Evolutionary conservation across 2,329 filamentous ascomycete species (phyloP), one percentile per base, ranked within the genome.

Genomic region (Malbranchea zuffiana): DNA sequence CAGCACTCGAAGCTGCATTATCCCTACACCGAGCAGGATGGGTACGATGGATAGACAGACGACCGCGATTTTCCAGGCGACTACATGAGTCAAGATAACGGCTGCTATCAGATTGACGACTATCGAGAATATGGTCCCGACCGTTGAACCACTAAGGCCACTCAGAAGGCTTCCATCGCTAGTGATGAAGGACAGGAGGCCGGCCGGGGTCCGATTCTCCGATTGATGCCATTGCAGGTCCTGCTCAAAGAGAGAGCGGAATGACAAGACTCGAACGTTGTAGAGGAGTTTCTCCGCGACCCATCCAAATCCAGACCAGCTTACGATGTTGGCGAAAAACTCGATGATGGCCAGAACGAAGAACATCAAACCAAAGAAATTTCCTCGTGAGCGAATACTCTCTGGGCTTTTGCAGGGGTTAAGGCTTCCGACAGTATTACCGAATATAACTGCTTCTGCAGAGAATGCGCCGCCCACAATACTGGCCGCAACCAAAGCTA

Each of bases 21-120:
- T 69, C 0, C 81, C 80, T 0, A 78, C 70, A 1, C 75, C 75
- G 0, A 86, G 65, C 4, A 84, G 69, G 6, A 85, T 58, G 0
- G 81, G 82, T 0, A 85, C 74, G 6, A 74, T 67, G 0, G 79
- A 70, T 4, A 86, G 64, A 37, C 78, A 79, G 3, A 86, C 80
- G 10, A 86, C 59, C 0, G 80, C 80, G 43, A 86, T 82, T 50
- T 75, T 80, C 82, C 81, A 86, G 2, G 78, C 78, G 31, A 86
- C 66, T 29, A 83, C 73, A 44, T 82, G 78, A 0, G 79, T 75
- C 6, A 85, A 52, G 19, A 80, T 72, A 37, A 84, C 75, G 1
- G 76, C 78, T 0, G 71, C 74, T 11, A 83, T 44, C 18, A 84
- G 73, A 53, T 81, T 83, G 44, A 84, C 69, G 3, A 71, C 47